These are phyloP conservation scores for Verticillium klebahnii DNA, from an alignment of 2,329 filamentous ascomycete genomes.

Conservation along the genomic window DNA sequence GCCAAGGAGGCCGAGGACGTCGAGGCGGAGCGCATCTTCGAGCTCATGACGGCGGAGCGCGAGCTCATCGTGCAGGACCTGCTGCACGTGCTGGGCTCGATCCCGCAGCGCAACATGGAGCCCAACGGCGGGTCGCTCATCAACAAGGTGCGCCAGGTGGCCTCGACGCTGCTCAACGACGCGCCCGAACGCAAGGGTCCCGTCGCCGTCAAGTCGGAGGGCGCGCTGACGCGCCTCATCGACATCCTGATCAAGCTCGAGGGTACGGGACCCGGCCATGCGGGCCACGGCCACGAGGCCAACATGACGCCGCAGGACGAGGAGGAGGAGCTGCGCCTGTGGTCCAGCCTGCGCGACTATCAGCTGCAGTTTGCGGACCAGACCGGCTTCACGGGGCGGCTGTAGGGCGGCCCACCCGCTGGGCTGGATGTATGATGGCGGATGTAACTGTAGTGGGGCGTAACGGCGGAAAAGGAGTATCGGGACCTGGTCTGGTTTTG, in stretches of 20 bases:
- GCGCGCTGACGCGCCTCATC: slow-evolving; percentile 67
- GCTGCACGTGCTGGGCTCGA: slow-evolving; percentile 67
- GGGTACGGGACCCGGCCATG: slow-evolving; percentile 42
- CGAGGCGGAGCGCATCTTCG: slow-evolving; percentile 45
- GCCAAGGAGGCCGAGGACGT: slow-evolving; percentile 35
- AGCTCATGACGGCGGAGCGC: slow-evolving; percentile 68
- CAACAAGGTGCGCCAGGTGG: slow-evolving; percentile 80
- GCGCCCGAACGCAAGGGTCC: slow-evolving; percentile 46
- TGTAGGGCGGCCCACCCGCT: not conserved
- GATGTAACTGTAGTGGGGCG: too few species aligned
- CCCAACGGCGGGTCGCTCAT: slow-evolving; percentile 62
- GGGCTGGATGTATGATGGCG: too few species aligned
- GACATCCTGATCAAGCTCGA: slow-evolving; percentile 73
- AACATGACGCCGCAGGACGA: slow-evolving; percentile 56
- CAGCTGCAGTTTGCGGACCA: slow-evolving; percentile 63
- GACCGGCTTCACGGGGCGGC: not conserved
- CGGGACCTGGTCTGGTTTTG: too few species aligned
- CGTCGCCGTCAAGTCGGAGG: slow-evolving; percentile 56
- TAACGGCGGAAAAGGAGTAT: too few species aligned
- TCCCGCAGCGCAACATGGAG: slow-evolving; percentile 83
- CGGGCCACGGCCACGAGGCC: slow-evolving; percentile 18
- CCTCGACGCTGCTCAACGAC: slow-evolving; percentile 69
- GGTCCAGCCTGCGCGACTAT: slow-evolving; percentile 75
- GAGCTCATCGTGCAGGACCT: slow-evolving; percentile 79
- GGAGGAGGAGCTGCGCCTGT: slow-evolving; percentile 69